Conservation (phyloP, 1,284 basidiomycete genomes). For the Malassezia furfur region DNA sequence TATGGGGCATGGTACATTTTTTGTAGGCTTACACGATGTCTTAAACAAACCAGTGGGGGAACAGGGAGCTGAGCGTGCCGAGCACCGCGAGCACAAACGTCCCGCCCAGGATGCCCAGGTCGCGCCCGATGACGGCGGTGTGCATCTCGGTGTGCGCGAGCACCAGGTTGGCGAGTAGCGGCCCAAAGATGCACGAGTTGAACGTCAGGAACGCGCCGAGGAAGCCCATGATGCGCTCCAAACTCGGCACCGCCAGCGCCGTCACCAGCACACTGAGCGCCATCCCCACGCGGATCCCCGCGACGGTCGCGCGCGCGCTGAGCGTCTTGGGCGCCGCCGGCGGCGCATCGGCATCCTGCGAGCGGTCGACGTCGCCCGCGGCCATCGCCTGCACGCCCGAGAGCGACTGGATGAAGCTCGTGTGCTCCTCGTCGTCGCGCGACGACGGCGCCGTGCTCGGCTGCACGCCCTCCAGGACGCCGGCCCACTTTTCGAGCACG, state of each 20-base stretch:
- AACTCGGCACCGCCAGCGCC: constrained; percentile 61
- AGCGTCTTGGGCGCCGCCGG: neutral
- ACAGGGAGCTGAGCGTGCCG: constrained; percentile 22
- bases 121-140: constrained; percentile 10
- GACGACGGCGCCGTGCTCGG: neutral
- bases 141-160: constrained; percentile 20
- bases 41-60: neutral
- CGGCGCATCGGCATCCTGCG: neutral
- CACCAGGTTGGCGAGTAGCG: constrained; percentile 31
- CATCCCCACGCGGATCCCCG: constrained; percentile 23
- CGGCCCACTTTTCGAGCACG: constrained; percentile 28
- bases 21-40: too few species aligned
- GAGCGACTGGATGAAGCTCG: constrained; percentile 23
- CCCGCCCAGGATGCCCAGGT: constrained; percentile 26
- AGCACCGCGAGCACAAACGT: constrained; percentile 28
- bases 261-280: constrained; percentile 29
- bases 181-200: constrained; percentile 51
- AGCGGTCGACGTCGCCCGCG: neutral
- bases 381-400: neutral
- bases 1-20: neutral
- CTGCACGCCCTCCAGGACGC: neutral
- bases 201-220: constrained; percentile 76
- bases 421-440: neutral
- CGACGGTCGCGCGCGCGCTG: neutral
- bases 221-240: constrained; percentile 81